Evolutionary conservation across 345 rosid species (phyloP).

Genomic region (Hibiscus trionum): DNA sequence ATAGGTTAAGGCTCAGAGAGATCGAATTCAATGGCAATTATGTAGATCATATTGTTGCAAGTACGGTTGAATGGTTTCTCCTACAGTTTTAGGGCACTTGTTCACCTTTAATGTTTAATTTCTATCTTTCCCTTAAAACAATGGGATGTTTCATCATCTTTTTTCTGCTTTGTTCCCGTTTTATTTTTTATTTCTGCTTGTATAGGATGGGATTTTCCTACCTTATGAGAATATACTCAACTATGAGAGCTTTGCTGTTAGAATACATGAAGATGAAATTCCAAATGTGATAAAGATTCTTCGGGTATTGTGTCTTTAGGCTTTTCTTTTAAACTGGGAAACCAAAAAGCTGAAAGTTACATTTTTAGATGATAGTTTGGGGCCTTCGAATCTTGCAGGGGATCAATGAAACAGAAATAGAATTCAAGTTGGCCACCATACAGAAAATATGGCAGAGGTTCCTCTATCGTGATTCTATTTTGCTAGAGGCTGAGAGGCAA

Average conservation of each 20-base stretch:
- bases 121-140: not conserved
- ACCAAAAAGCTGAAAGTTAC: not conserved
- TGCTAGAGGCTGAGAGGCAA: slow-evolving; percentile 89
- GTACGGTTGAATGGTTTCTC: not conserved
- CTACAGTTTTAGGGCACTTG: too few species aligned
- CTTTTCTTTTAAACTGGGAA: slow-evolving; percentile 4
- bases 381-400: slow-evolving; percentile 30
- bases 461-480: slow-evolving; percentile 64
- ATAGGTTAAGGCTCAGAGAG: not conserved
- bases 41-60: not conserved
- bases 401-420: slow-evolving; percentile 66
- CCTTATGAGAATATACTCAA: slow-evolving; percentile 92
- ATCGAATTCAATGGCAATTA: not conserved
- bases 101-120: too few species aligned
- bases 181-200: slow-evolving; percentile 21
- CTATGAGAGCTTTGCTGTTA: slow-evolving; percentile 87
- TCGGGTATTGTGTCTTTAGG: slow-evolving; percentile 38
- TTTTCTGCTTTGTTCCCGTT: not conserved
- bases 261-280: slow-evolving; percentile 76
- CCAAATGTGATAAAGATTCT: slow-evolving; percentile 79
- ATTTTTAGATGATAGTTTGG: not conserved
- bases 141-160: not conserved
- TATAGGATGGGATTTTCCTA: slow-evolving; percentile 84
- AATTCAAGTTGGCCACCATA: slow-evolving; percentile 53
- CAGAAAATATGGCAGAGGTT: slow-evolving; percentile 86